A percentile compares a stretch with the other conserved stretches of the same genome.
Evolutionary conservation across 768 basidiomycete genomes (phyloP).

Genomic region (Arthromyces matolae): DNA sequence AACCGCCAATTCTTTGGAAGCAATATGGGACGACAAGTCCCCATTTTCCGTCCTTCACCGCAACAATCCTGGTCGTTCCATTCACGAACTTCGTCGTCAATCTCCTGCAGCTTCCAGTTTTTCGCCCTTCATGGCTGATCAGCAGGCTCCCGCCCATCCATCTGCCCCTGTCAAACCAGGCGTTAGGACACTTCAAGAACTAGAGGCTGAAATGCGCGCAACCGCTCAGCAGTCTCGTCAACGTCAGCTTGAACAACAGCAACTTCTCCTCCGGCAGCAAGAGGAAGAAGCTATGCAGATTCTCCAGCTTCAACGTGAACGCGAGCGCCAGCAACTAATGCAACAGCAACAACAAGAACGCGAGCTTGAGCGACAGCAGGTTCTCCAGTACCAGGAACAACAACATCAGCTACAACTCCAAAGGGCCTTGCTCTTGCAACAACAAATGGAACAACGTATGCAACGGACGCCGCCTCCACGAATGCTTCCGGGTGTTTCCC

Average conservation of each 20-base stretch:
- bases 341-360: conserved; percentile 25
- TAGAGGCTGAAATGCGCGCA: conserved; percentile 81
- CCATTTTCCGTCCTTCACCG: conserved; percentile 66
- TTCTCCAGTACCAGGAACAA: conserved; percentile 46
- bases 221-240: conserved; percentile 44
- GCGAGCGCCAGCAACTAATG: conserved; percentile 26
- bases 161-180: conserved; percentile 32
- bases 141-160: conserved; percentile 32
- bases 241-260: conserved; percentile 23
- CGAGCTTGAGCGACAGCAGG: conserved; percentile 40
- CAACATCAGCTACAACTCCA: conserved; percentile 49
- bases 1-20: conserved; percentile 53
- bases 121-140: conserved; percentile 35
- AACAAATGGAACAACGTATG: conserved; percentile 45
- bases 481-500: conserved; percentile 62
- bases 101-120: conserved; percentile 33
- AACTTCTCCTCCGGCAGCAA: conserved; percentile 43
- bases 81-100: conserved; percentile 30
- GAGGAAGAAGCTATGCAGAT: conserved; percentile 30
- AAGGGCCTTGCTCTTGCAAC: conserved; percentile 44
- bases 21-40: conserved; percentile 82
- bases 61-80: conserved; percentile 40
- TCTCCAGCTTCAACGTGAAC: conserved; percentile 32
- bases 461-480: conserved; percentile 67
- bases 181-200: conserved; percentile 70